Conservation (phyloP, 2,329 filamentous ascomycete species). For the Claviceps sorghi region DNA sequence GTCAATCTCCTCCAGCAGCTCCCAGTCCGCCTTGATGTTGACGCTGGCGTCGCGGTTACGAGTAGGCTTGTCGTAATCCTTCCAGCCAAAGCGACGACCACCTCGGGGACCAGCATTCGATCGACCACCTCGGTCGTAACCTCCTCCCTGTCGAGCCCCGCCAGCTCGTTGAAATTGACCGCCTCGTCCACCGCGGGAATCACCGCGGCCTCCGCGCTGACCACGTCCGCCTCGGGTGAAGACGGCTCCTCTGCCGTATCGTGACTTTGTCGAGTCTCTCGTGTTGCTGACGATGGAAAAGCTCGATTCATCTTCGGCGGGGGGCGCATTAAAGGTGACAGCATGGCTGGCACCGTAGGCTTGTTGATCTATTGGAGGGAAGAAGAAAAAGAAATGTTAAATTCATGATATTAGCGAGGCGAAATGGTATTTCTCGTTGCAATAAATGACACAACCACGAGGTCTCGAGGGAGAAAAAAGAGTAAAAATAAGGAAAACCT, state of each 20-base stretch:
- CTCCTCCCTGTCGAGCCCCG: conserved; percentile 47
- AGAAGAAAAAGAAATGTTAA: neutral
- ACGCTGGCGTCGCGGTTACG: conserved; percentile 92
- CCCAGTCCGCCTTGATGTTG: conserved; percentile 92
- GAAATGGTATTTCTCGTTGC: neutral
- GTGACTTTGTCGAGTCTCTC: conserved; percentile 68
- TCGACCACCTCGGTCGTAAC: conserved; percentile 61
- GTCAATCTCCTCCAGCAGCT: conserved; percentile 93
- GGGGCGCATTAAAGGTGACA: conserved; percentile 77
- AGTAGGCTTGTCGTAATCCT: conserved; percentile 95
- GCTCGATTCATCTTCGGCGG: conserved; percentile 86
- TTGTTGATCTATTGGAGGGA: conserved; percentile 58
- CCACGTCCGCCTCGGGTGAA: conserved; percentile 72
- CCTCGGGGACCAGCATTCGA: conserved; percentile 52
- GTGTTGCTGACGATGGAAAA: conserved; percentile 98
- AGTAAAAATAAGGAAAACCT: neutral
- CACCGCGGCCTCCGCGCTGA: conserved; percentile 54
- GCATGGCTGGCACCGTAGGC: conserved; percentile 85
- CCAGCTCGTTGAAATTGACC: conserved; percentile 57
- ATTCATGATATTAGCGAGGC: neutral
- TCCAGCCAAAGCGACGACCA: conserved; percentile 89
- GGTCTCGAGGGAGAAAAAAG: neutral
- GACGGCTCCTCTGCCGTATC: conserved; percentile 79
- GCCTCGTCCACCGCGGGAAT: conserved; percentile 42
- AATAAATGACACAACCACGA: too few species aligned